phyloP scores from a whole-genome alignment of 106 monocot species.

The Acorus gramineus region DNA sequence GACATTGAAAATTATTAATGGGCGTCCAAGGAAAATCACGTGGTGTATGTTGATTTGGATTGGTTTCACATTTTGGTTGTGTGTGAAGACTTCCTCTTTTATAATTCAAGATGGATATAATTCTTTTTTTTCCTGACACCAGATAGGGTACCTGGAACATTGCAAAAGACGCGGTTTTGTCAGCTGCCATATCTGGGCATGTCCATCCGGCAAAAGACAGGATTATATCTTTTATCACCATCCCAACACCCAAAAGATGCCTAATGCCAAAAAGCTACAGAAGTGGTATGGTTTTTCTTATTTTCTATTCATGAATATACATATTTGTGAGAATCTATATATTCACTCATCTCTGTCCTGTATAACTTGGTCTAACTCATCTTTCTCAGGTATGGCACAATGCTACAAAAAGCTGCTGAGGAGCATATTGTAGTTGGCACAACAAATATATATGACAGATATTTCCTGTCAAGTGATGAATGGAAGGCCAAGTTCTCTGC shows the following conservation, averaged over 20 bases:
- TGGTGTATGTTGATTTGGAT: too few species aligned
- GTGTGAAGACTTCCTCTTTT: not conserved
- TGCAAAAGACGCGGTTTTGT: conserved; percentile 92
- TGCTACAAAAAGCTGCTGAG: conserved; percentile 76
- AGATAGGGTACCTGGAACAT: conserved; percentile 99
- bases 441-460: conserved; percentile 87
- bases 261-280: conserved; percentile 91
- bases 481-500: conserved; percentile 86
- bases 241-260: conserved; percentile 98
- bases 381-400: conserved; percentile 51
- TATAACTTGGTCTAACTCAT: conserved; percentile 4
- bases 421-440: conserved; percentile 80
- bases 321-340: conserved; percentile 2
- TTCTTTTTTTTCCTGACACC: conserved; percentile 3
- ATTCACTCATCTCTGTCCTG: not conserved
- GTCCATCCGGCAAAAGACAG: conserved; percentile 94
- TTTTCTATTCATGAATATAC: not conserved
- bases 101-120: too few species aligned
- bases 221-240: conserved; percentile 99
- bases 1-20: too few species aligned
- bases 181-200: conserved; percentile 99
- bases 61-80: not conserved
- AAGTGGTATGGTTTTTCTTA: conserved; percentile 52
- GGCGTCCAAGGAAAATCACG: too few species aligned
- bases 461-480: conserved; percentile 53